Percentiles rank a stretch among this genome's conserved stretches.
phyloP scores from a whole-genome alignment of 495 filamentous ascomycete species.

The Podospora pseudoanserina region DNA sequence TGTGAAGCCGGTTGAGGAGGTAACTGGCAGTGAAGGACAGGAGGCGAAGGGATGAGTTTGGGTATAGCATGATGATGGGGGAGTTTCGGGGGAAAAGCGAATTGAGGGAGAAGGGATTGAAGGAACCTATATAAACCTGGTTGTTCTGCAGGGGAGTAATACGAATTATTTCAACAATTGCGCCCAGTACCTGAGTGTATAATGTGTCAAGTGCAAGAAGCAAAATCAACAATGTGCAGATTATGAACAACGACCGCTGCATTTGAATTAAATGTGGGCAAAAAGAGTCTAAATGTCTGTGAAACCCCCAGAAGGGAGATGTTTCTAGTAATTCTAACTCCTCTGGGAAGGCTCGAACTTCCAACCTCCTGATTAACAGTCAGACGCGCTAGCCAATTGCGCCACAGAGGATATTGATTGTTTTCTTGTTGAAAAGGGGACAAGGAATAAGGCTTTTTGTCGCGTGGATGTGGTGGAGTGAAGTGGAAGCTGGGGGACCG shows the following conservation, averaged over 20 bases:
- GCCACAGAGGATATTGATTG: conserved; percentile 9
- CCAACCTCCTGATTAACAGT: conserved; percentile 32
- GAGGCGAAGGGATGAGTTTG: background rate
- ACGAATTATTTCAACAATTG: too few relatives aligned
- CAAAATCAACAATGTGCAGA: too few relatives aligned
- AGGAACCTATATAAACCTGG: background rate
- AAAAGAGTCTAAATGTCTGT: too few relatives aligned
- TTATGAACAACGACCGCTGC: too few relatives aligned
- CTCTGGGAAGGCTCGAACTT: conserved; percentile 17
- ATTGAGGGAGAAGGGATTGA: background rate
- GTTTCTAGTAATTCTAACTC: background rate
- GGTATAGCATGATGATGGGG: background rate
- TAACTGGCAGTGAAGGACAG: background rate
- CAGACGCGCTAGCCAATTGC: conserved; percentile 31
- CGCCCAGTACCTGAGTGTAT: too few relatives aligned
- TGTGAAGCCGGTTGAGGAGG: background rate
- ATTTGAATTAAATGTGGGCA: too few relatives aligned
- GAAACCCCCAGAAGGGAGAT: too few relatives aligned
- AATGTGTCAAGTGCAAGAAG: too few relatives aligned
- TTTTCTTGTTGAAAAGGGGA: background rate
- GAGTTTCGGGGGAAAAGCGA: background rate
- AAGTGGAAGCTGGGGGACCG: background rate
- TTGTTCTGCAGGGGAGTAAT: background rate
- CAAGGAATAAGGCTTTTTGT: background rate
- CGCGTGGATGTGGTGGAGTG: background rate